phyloP scores from a whole-genome alignment of 2,329 filamentous ascomycete species.

The Calonectria pseudoturangicola region DNA sequence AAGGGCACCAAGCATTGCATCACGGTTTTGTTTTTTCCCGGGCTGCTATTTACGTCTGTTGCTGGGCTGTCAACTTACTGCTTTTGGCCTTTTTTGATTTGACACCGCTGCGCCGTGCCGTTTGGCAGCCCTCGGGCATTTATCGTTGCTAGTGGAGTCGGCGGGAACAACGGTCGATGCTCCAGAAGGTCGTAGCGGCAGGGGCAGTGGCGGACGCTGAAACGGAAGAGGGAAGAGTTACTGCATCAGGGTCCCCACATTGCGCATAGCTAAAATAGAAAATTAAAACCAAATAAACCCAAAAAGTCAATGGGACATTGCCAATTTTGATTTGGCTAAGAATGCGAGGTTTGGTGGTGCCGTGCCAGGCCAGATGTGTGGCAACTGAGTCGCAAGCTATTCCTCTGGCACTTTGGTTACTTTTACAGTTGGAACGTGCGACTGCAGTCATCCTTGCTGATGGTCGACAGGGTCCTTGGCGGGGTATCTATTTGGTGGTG shows the following conservation, averaged over 20 bases:
- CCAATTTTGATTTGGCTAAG: slow-evolving; percentile 3
- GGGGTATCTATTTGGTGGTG: slow-evolving; percentile 37
- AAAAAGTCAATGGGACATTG: slow-evolving; percentile 17
- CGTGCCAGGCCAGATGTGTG: background rate
- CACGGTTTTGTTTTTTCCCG: background rate
- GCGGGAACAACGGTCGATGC: slow-evolving; percentile 22
- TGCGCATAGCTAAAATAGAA: slow-evolving; percentile 13
- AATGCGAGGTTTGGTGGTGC: background rate
- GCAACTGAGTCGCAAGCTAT: background rate
- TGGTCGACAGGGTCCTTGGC: slow-evolving; percentile 30
- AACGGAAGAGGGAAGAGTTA: slow-evolving; percentile 14
- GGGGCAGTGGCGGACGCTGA: slow-evolving; percentile 21
- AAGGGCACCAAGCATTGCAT: slow-evolving; percentile 9
- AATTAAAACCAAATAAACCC: too few species aligned
- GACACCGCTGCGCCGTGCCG: slow-evolving; percentile 18
- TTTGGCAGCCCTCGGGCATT: slow-evolving; percentile 22
- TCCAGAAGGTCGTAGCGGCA: slow-evolving; percentile 28
- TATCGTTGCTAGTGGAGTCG: slow-evolving; percentile 13
- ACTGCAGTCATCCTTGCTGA: slow-evolving; percentile 10
- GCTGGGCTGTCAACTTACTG: slow-evolving; percentile 21
- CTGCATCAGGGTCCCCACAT: slow-evolving; percentile 25
- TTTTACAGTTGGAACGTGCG: background rate
- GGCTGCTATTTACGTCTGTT: slow-evolving; percentile 16
- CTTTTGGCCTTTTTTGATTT: slow-evolving; percentile 12
- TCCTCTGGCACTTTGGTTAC: background rate